These are phyloP conservation scores for Cylindrotheca fusiformis DNA, from an alignment of 108 stramenopile species.

Conservation along the genomic window DNA sequence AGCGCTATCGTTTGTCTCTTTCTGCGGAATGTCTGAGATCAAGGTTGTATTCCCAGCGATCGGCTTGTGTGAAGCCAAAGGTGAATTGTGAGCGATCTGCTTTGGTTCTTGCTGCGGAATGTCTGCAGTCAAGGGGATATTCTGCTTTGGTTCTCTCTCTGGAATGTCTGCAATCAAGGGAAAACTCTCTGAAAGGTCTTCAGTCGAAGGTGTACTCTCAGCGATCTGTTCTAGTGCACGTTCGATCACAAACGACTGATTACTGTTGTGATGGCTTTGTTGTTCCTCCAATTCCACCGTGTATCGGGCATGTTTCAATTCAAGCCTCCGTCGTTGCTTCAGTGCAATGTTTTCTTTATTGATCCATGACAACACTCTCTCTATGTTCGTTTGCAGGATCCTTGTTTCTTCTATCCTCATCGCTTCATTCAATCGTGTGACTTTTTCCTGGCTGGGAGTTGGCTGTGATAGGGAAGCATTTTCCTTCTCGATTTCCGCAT, in stretches of 20 bases:
- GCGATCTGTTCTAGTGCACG: neutral
- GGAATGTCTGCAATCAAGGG: too few relatives aligned
- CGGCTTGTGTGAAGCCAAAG: too few relatives aligned
- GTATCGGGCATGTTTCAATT: neutral
- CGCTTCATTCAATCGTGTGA: neutral
- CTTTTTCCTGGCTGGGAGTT: neutral
- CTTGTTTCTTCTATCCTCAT: neutral
- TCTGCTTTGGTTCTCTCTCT: too few relatives aligned
- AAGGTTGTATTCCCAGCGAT: too few relatives aligned
- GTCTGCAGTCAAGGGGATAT: too few relatives aligned
- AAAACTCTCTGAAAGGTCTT: too few relatives aligned
- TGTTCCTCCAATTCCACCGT: neutral
- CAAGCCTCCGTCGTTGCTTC: neutral
- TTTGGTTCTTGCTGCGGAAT: too few relatives aligned
- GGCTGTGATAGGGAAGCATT: neutral
- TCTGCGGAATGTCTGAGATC: too few relatives aligned
- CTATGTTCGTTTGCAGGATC: neutral
- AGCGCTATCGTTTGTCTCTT: neutral
- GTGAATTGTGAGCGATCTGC: too few relatives aligned
- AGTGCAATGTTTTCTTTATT: neutral
- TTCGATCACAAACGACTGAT: neutral
- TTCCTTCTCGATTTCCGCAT: slow-evolving; percentile 6
- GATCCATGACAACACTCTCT: neutral
- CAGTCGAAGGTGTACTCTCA: too few relatives aligned
- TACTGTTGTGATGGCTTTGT: neutral